Evolutionary conservation across 2,329 filamentous ascomycete genomes (phyloP).

Genomic region (Botrytis cinerea): DNA sequence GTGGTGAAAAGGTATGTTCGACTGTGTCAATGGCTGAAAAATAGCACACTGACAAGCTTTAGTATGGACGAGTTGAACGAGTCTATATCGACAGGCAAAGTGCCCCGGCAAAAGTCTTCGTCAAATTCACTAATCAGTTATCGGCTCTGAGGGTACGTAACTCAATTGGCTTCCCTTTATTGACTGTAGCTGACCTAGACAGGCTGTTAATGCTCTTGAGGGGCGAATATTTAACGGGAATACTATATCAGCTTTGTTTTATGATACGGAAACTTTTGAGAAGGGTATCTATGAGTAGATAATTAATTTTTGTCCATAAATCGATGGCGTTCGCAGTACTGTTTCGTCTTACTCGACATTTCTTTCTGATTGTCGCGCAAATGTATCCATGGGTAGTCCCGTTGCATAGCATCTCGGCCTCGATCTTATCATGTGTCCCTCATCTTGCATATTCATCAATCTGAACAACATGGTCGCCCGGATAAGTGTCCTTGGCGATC

Average conservation of each 20-base stretch:
- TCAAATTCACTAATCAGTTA: constrained; percentile 85
- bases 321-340: neutral
- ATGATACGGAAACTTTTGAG: constrained; percentile 80
- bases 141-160: constrained; percentile 76
- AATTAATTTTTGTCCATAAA: neutral
- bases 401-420: neutral
- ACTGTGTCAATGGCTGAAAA: constrained; percentile 20
- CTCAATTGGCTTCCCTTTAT: constrained; percentile 6
- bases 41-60: constrained; percentile 15
- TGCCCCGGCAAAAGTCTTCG: constrained; percentile 70
- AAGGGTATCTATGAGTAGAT: constrained; percentile 54
- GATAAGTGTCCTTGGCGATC: neutral
- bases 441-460: neutral
- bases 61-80: constrained; percentile 83
- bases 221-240: constrained; percentile 89
- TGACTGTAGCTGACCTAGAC: constrained; percentile 30
- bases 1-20: constrained; percentile 69
- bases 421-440: neutral
- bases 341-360: neutral
- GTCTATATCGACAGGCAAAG: constrained; percentile 70
- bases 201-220: constrained; percentile 89
- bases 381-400: neutral
- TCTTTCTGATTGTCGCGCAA: neutral
- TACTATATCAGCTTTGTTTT: constrained; percentile 78
- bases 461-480: neutral